Percentiles rank a stretch among this genome's conserved stretches.
Conservation (phyloP, 768 basidiomycete genomes). For the Boletus vermiculosoides region DNA sequence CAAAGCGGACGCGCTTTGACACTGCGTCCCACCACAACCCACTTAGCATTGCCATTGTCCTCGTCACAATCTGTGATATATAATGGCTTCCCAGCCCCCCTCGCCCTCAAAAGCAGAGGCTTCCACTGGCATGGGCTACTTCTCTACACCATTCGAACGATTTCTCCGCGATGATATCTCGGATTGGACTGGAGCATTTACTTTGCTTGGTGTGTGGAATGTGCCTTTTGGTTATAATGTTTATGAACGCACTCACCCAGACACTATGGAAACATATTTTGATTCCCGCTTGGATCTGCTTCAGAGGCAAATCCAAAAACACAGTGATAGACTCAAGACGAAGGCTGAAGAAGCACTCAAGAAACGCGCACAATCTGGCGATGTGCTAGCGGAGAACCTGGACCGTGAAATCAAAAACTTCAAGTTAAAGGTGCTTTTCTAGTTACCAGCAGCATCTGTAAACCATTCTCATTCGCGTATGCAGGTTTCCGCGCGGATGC, state of each 20-base stretch:
- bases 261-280: conserved; percentile 93
- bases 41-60: conserved; percentile 14
- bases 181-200: conserved; percentile 81
- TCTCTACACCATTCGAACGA: conserved; percentile 69
- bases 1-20: conserved; percentile 2
- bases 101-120: conserved; percentile 38
- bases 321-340: conserved; percentile 78
- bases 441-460: not conserved
- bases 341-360: conserved; percentile 82
- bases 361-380: conserved; percentile 53
- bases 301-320: conserved; percentile 83
- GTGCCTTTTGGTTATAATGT: not conserved
- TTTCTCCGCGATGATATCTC: conserved; percentile 72
- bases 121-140: conserved; percentile 46
- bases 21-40: conserved; percentile 3
- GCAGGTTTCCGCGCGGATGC: conserved; percentile 79
- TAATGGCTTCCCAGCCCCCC: conserved; percentile 39
- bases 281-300: conserved; percentile 84
- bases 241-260: conserved; percentile 38
- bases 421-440: conserved; percentile 68
- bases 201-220: conserved; percentile 66
- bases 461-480: conserved; percentile 8
- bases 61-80: conserved; percentile 12
- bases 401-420: conserved; percentile 86
- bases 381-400: conserved; percentile 69